Base-by-base conservation (phyloP, 805 yeast species). In the Candida peoriensis region DNA sequence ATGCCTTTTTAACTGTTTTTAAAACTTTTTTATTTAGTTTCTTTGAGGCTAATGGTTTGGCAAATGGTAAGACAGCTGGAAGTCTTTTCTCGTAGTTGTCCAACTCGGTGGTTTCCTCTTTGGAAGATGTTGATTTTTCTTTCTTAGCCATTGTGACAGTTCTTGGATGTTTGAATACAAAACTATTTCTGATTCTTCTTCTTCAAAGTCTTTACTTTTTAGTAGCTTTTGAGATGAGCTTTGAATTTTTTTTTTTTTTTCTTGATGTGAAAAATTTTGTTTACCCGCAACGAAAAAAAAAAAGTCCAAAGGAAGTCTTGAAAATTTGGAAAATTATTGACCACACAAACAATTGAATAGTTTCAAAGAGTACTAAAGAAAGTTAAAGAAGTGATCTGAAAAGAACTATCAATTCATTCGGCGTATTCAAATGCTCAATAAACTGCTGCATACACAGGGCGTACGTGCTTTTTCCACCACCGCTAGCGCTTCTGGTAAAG, bases 1-100 rank as follows among this genome's bases (percentile, higher is more conserved):
- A 88, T 8, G 98, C 97, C 63, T 87, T 90, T 74, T 93, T 93
- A 45, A 93, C 94, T 29, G 96, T 86, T 68, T 93, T 93, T 57
- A 94, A 74, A 13, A 90, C 81, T 65, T 90, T 93, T 67, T 93
- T 93, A 71, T 93, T 93, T 58, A 90, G 69, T 63, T 93, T 93
- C 69, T 93, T 93, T 28, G 96, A 77, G 12, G 99, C 99, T 51
- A 93, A 72, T 41, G 99, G 99, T 55, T 78, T 70, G 36, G 98
- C 96, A 63, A 93, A 90, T 36, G 96, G 82, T 48, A 93, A 72
- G 39, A 83, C 78, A 15, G 96, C 97, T 33, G 95, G 81, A 64
- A 93, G 65, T 65, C 97, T 80, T 55, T 74, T 73, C 43, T 93
- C 98, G 66, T 93, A 93, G 76, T 90, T 88, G 61, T 86, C 95